Base-by-base conservation (phyloP, 306 rosid genomes). In the Begonia masoniana region DNA sequence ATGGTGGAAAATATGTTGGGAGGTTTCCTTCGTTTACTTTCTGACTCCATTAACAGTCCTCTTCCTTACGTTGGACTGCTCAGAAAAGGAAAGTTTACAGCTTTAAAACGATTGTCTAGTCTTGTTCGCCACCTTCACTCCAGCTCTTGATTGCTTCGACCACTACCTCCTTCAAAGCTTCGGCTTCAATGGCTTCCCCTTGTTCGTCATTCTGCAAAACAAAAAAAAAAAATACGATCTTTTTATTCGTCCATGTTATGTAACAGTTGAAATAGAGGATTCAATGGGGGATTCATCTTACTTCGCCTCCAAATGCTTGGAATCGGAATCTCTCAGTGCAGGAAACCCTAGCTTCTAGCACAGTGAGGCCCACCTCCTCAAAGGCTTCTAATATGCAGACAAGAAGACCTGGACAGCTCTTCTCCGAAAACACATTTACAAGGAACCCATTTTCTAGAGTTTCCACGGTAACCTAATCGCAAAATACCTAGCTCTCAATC, bases 311-410 rank as follows among this genome's bases (percentile, higher is more conserved):
- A 63, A 83, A 76, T 9, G 99, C 99, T 71, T 83, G 88, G 62
- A 91, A 79, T 41, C 67, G 82, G 62, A 91, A 91, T 67, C 58
- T 85, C 64, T 86, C 84, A 1, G 84, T 73, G 67, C 99, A 91
- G 46, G 99, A 86, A 86, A 81, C 96, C 99, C 99, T 91, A 81
- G 99, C 99, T 83, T 91, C 96, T 39, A 73, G 67, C 31, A 91
- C 94, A 15, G 64, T 75, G 4, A 91, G 96, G 15, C 96, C 86
- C 84, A 86, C 62, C 52, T 81, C 99, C 70, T 86, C 96, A 41
- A 86, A 83, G 59, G 68, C 88, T 63, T 91, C 96, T 62, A 91
- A 61, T 24, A 91, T 69, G 52, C 85, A 76, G 61, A 82, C 99
- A 61, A 91, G 99, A 66, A 91, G 73, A 12, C 99, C 94, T 39